Conservation (phyloP, 805 yeast species). For the Schwanniomyces sp. region DNA sequence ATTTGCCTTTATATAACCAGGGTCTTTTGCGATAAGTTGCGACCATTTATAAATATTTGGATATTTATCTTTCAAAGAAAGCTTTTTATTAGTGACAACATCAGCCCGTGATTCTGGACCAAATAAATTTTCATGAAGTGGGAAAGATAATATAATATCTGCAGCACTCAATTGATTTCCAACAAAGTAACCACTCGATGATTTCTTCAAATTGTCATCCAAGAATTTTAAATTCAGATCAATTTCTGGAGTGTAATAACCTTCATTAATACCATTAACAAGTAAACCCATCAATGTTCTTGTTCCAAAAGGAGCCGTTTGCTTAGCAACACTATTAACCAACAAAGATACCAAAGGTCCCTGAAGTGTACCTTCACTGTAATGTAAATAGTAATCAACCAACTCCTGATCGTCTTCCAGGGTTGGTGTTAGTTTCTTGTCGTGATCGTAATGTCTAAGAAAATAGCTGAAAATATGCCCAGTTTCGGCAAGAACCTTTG, state of each 20-base stretch:
- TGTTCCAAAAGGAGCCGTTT: slow-evolving; percentile 27
- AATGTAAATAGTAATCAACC: slow-evolving; percentile 54
- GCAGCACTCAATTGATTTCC: slow-evolving; percentile 54
- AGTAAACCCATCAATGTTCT: slow-evolving; percentile 20
- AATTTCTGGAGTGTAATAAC: slow-evolving; percentile 26
- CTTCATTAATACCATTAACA: slow-evolving; percentile 19
- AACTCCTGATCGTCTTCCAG: slow-evolving; percentile 39
- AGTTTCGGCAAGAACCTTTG: slow-evolving; percentile 49
- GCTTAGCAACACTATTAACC: slow-evolving; percentile 23
- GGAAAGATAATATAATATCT: slow-evolving; percentile 55
- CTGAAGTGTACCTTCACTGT: slow-evolving; percentile 63
- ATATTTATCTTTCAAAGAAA: slow-evolving; percentile 9
- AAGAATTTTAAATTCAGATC: slow-evolving; percentile 24
- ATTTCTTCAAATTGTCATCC: slow-evolving; percentile 24
- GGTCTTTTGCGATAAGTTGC: slow-evolving; percentile 10
- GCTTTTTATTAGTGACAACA: slow-evolving; percentile 16
- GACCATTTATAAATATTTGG: slow-evolving; percentile 26
- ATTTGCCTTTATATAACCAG: slow-evolving; percentile 14
- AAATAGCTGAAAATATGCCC: slow-evolving; percentile 59
- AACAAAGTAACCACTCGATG: slow-evolving; percentile 40
- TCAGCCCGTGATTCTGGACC: slow-evolving; percentile 20
- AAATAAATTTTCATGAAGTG: slow-evolving; percentile 28
- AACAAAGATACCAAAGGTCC: slow-evolving; percentile 41
- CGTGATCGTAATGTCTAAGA: slow-evolving; percentile 47
- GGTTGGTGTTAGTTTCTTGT: slow-evolving; percentile 34